Conservation (phyloP, 179 eudicot genomes). For the Corrigiola litoralis region DNA sequence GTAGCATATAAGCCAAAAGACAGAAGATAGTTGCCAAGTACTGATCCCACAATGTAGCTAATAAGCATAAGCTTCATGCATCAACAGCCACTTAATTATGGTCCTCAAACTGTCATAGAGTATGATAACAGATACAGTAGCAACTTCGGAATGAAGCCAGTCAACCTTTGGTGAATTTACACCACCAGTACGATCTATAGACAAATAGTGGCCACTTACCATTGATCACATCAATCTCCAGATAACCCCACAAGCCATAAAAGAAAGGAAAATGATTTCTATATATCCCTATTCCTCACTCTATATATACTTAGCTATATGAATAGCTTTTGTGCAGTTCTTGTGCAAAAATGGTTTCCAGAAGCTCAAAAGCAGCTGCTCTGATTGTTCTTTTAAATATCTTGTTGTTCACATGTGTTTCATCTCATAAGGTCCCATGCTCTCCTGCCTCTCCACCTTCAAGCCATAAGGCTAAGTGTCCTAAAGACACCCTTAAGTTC, state of each 20-base stretch:
- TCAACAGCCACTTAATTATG: slow-evolving; percentile 12
- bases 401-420: slow-evolving; percentile 31
- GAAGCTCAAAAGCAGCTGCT: slow-evolving; percentile 12
- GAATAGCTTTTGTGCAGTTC: background rate
- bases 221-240: slow-evolving; percentile 1
- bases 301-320: background rate
- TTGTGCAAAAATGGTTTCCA: slow-evolving; percentile 6
- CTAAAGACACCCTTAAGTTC: slow-evolving; percentile 65
- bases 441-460: slow-evolving; percentile 8
- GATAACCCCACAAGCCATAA: background rate
- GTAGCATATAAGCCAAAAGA: background rate
- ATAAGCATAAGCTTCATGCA: slow-evolving; percentile 3
- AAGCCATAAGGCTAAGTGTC: slow-evolving; percentile 44
- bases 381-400: slow-evolving; percentile 32
- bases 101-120: slow-evolving; percentile 6
- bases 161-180: background rate
- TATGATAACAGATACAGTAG: background rate
- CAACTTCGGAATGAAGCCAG: slow-evolving; percentile 1
- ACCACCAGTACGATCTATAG: slow-evolving; percentile 4
- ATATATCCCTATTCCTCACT: background rate
- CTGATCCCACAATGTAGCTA: background rate
- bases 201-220: slow-evolving; percentile 5
- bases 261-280: too few species aligned
- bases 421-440: slow-evolving; percentile 36
- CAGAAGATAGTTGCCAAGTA: background rate